Base-by-base conservation (phyloP, 1,284 basidiomycete genomes). In the Fomitopsis schrenkii region DNA sequence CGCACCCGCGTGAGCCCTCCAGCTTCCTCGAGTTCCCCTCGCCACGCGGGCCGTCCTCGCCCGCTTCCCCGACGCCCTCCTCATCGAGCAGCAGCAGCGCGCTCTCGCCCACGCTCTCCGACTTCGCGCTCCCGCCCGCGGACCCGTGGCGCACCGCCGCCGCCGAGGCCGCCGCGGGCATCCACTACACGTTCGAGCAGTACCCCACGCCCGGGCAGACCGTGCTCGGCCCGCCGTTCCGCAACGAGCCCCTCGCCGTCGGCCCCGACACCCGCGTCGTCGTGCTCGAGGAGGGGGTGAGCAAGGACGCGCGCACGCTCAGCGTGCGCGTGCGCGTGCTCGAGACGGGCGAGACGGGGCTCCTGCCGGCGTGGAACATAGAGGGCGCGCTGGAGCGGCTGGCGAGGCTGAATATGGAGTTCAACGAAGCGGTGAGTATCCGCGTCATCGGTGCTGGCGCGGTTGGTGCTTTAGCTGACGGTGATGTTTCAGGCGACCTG, bases 381-480 rank as follows among this genome's bases (percentile, higher is more conserved):
- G 72, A 74, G 64, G 71, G 67, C 52, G 67, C 72, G 33, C 63
- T 72, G 30, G 71, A 74, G 55, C 59, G 71, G 22, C 57, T 74
- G 30, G 72, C 72, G 57, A 58, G 72, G 56, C 57, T 72, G 56
- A 74, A 74, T 56, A 74, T 71, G 64, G 66, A 66, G 55, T 67
- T 70, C 61, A 74, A 74, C 65, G 72, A 74, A 53, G 68, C 68
- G 45, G 72, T 74, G 64, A 61, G 72, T 70, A 40, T 22, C 6
- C 14, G 50, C 44, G 28, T 40, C 1, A 1, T 0, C n/a, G 15
- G 30, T 54, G 38, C 26, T 26, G 15, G 30, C 30, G 48, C 10
- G 45, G 1, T 4, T 4, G 44, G 58, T 35, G 22, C 30, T 33
- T 8, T 33, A 44, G 50, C 56, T 63, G 42, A 59, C 35, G 15